A percentile compares a stretch with the other conserved stretches of the same genome.
These are phyloP conservation scores for Ambrosiella xylebori DNA, from an alignment of 2,329 filamentous ascomycete species.

Conservation along the genomic window DNA sequence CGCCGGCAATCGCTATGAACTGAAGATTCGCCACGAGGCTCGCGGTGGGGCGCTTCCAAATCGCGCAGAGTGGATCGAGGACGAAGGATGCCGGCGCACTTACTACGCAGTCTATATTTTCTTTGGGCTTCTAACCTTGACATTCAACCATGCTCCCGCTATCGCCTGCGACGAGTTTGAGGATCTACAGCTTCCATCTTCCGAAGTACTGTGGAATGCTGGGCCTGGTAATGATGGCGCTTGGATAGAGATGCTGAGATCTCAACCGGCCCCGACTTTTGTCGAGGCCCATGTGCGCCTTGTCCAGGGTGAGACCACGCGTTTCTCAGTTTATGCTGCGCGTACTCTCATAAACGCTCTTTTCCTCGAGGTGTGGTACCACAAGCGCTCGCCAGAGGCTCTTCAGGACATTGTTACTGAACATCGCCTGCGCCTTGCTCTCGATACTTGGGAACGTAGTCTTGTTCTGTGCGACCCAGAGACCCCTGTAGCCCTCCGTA, in stretches of 20 bases:
- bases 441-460: constrained; percentile 98
- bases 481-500: constrained; percentile 40
- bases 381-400: constrained; percentile 95
- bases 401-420: constrained; percentile 94
- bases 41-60: constrained; percentile 60
- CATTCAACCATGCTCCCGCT: constrained; percentile 93
- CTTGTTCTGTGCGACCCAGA: constrained; percentile 87
- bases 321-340: constrained; percentile 92
- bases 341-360: constrained; percentile 98
- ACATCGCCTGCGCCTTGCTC: constrained; percentile 86
- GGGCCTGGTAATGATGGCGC: constrained; percentile 57
- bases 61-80: constrained; percentile 85
- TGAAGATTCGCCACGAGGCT: constrained; percentile 82
- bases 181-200: constrained; percentile 77
- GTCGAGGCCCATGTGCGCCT: constrained; percentile 88
- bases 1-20: constrained; percentile 85
- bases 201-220: constrained; percentile 86
- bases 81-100: constrained; percentile 88
- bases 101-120: constrained; percentile 99
- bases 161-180: constrained; percentile 99
- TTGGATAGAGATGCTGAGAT: constrained; percentile 60
- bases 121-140: constrained; percentile 85
- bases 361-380: constrained; percentile 97
- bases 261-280: constrained; percentile 64
- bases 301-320: constrained; percentile 78